These are phyloP conservation scores for Chalciporus sp. DNA, from an alignment of 1,284 basidiomycete species.

Conservation along the genomic window DNA sequence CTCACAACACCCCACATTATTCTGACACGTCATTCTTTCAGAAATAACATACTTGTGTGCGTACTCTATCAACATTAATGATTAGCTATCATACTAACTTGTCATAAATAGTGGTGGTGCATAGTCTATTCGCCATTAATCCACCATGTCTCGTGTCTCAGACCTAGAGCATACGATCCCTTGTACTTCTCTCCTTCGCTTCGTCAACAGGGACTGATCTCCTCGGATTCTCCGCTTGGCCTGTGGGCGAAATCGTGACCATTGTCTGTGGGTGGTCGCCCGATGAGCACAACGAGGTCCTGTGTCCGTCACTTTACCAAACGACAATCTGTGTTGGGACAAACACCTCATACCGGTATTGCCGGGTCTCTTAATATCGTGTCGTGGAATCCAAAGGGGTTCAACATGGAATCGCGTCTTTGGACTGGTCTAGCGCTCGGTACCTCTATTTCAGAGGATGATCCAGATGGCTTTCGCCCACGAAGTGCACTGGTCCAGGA, in stretches of 20 bases:
- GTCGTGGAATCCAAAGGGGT: conserved; percentile 3
- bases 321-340: neutral
- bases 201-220: conserved; percentile 6
- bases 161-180: conserved; percentile 7
- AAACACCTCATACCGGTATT: conserved; percentile 11
- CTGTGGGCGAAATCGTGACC: neutral
- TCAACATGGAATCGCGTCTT: conserved; percentile 11
- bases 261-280: neutral
- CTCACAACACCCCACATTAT: neutral
- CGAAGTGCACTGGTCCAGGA: conserved; percentile 16
- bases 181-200: conserved; percentile 22
- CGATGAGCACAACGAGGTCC: conserved; percentile 1
- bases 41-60: conserved; percentile 95
- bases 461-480: conserved; percentile 8
- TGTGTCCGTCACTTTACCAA: conserved; percentile 5
- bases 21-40: conserved; percentile 38
- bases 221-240: neutral
- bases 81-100: conserved; percentile 11
- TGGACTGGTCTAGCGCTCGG: conserved; percentile 29
- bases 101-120: conserved; percentile 61
- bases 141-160: conserved; percentile 4
- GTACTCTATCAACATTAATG: conserved; percentile 38
- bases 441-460: conserved; percentile 16
- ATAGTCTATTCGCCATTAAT: conserved; percentile 37
- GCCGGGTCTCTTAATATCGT: conserved; percentile 4